These are phyloP conservation scores for Termitomyces titanicus DNA, from an alignment of 768 basidiomycete genomes.

Conservation along the genomic window DNA sequence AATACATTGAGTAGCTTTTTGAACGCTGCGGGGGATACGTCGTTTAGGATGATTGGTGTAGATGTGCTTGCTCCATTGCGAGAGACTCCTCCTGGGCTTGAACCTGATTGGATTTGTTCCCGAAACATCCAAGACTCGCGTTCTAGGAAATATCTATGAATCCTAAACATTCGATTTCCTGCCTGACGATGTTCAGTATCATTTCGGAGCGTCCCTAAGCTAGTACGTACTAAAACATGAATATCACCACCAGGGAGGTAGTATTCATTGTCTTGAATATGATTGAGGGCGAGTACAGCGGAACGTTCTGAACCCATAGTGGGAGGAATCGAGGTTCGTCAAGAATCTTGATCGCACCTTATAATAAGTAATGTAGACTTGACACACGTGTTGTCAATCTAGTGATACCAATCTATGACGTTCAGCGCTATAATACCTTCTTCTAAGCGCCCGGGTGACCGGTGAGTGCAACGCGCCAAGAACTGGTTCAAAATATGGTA, in stretches of 20 bases:
- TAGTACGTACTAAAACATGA: constrained; percentile 48
- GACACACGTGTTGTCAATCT: not conserved
- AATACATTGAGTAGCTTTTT: constrained; percentile 48
- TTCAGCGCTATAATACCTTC: not conserved
- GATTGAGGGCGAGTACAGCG: not conserved
- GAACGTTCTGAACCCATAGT: not conserved
- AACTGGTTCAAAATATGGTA: not conserved
- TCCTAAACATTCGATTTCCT: constrained; percentile 48
- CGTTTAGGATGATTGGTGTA: constrained; percentile 31
- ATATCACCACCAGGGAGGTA: constrained; percentile 54
- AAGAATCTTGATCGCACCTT: not conserved
- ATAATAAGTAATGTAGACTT: not conserved
- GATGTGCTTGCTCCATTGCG: constrained; percentile 35
- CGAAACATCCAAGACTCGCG: constrained; percentile 52
- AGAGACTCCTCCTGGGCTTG: constrained; percentile 21
- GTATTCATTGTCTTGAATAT: constrained; percentile 31
- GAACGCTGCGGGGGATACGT: constrained; percentile 36
- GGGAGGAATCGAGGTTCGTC: no score
- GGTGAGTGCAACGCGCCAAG: not conserved
- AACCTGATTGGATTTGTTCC: constrained; percentile 23
- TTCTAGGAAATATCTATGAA: constrained; percentile 62
- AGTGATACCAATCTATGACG: not conserved
- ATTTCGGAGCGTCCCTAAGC: no score
- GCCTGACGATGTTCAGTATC: constrained; percentile 34
- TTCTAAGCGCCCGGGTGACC: not conserved